Evolutionary conservation across 2,329 filamentous ascomycete species (phyloP), one percentile per base, ranked within the genome.

Genomic region (Penicillium sp.): DNA sequence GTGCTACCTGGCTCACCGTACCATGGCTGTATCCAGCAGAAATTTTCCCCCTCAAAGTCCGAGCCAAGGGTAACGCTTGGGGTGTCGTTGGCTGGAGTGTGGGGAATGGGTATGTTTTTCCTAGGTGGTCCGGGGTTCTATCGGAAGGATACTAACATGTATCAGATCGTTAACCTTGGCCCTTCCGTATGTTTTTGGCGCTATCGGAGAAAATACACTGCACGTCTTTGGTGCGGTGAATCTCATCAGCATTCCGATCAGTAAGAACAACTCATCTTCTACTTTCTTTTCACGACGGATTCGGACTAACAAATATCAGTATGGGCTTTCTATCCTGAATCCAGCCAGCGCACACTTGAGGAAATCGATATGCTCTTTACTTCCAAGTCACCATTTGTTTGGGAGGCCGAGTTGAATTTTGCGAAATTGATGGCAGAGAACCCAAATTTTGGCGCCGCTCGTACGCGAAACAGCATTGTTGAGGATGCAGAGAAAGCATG

Each of bases 201-300:
- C 36, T 6, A 33, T 48, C 17, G 27, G 27, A 9, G 46, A 48
- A 18, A 41, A 48, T 7, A 48, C 36, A 12, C 26, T 48, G 8
- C 27, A 58, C 34, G 44, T 90, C 44, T 90, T 90, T 59, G 87
- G 81, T 3, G 83, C 79, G 2, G 80, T 78, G 59, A 90, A 88
- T 60, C 66, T 83, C 10, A 61, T 86, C 12, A 78, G 80, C 3
- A 84, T 90, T 3, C 80, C 84, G 0, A 80, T 88, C 66, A 27
- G 44, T 46, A 46, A 36, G 30, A n/a, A 13, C 21, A 29, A n/a
- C n/a, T n/a, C n/a, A n/a, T n/a, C n/a, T 12, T 20, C 18, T 21
- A 7, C 37, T 40, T 21, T 40, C 18, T 4, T 12, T 21, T 21
- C 3, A 40, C 15, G 7, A 10, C 13, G 3, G 7, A 40, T 3